A percentile compares a stretch with the other conserved stretches of the same genome.
Conservation (phyloP, 345 rosid species). For the Erysimum cheiranthoides region DNA sequence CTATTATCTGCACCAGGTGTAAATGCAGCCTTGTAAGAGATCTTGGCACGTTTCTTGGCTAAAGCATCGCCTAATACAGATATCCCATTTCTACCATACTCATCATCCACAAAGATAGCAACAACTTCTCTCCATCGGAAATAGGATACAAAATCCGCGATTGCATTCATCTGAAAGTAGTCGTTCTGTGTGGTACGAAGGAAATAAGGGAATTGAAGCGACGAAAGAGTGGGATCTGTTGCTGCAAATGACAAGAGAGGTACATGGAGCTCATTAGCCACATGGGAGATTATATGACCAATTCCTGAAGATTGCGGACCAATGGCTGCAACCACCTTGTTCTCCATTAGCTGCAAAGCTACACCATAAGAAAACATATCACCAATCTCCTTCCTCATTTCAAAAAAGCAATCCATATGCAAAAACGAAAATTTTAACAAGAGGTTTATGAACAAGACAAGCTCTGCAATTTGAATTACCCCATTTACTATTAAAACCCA, state of each 20-base stretch:
- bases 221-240: slow-evolving; percentile 71
- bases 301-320: slow-evolving; percentile 97
- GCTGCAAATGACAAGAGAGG: slow-evolving; percentile 75
- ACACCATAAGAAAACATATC: slow-evolving; percentile 50
- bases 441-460: slow-evolving; percentile 15
- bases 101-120: slow-evolving; percentile 88
- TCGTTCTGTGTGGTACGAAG: slow-evolving; percentile 68
- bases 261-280: slow-evolving; percentile 69
- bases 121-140: slow-evolving; percentile 82
- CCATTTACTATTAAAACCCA: slow-evolving; percentile 4
- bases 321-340: slow-evolving; percentile 67
- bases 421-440: background rate
- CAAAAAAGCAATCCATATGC: background rate
- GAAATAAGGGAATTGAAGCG: slow-evolving; percentile 65
- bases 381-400: slow-evolving; percentile 42
- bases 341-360: slow-evolving; percentile 92
- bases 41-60: slow-evolving; percentile 71
- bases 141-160: slow-evolving; percentile 71
- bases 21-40: slow-evolving; percentile 78
- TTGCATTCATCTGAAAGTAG: slow-evolving; percentile 81
- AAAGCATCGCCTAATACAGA: slow-evolving; percentile 79
- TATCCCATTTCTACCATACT: slow-evolving; percentile 84
- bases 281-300: slow-evolving; percentile 84
- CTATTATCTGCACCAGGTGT: slow-evolving; percentile 57
- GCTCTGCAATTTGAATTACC: background rate